Evolutionary conservation across 106 monocot species (phyloP).

Genomic region (Dendrobium catenatum): DNA sequence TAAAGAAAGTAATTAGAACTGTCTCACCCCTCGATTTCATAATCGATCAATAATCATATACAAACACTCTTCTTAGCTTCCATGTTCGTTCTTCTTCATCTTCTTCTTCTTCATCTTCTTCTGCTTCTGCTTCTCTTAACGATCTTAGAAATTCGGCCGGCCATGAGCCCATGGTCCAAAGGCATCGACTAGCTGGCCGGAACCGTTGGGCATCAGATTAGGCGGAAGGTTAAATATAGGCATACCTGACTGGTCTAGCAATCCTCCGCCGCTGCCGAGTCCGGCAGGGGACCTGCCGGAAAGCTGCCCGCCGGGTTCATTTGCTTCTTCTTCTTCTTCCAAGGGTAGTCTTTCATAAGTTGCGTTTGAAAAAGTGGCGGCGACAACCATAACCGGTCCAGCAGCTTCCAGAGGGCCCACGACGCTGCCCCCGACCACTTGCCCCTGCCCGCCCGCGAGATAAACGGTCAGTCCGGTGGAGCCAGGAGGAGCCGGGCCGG

Average conservation of each 20-base stretch:
- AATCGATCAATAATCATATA: background rate
- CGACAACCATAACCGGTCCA: constrained; percentile 19
- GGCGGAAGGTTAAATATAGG: constrained; percentile 18
- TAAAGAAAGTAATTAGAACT: background rate
- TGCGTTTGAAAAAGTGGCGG: constrained; percentile 20
- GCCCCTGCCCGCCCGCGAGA: constrained; percentile 31
- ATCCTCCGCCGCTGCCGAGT: background rate
- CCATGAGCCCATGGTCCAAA: constrained; percentile 9
- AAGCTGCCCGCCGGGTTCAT: background rate
- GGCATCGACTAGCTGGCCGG: constrained; percentile 3
- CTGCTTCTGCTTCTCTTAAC: background rate
- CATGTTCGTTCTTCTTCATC: background rate
- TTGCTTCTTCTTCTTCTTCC: constrained; percentile 15
- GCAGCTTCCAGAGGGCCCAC: constrained; percentile 19
- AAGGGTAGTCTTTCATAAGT: constrained; percentile 23
- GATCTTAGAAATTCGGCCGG: background rate
- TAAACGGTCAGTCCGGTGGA: constrained; percentile 24
- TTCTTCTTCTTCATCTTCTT: background rate
- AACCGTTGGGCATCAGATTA: constrained; percentile 12
- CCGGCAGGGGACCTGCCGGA: background rate
- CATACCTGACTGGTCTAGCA: constrained; percentile 12
- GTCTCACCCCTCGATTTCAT: background rate
- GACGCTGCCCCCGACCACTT: constrained; percentile 35
- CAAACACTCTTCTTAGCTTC: background rate
- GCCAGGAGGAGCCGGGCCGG: constrained; percentile 22